phyloP scores from a whole-genome alignment of 2,329 filamentous ascomycete genomes.

The Hypocrella siamensis region DNA sequence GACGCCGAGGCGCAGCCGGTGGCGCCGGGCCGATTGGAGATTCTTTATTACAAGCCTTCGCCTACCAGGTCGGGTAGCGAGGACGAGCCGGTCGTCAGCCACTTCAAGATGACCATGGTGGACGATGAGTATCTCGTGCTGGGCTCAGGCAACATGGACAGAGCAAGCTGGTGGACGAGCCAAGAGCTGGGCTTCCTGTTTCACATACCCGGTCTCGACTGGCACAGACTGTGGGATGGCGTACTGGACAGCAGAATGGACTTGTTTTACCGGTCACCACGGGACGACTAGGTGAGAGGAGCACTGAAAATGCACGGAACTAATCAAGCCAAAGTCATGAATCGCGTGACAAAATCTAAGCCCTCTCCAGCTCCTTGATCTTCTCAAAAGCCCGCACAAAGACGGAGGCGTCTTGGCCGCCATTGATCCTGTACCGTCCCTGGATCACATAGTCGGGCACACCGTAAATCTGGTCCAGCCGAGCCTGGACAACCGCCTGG shows the following conservation, averaged over 20 bases:
- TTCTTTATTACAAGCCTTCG: slow-evolving; percentile 41
- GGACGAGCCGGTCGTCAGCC: slow-evolving; percentile 54
- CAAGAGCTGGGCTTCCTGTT: slow-evolving; percentile 63
- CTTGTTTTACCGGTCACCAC: slow-evolving; percentile 2
- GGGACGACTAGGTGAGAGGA: background rate
- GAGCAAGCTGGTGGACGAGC: slow-evolving; percentile 75
- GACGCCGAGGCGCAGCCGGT: slow-evolving; percentile 27
- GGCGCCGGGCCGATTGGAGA: slow-evolving; percentile 31
- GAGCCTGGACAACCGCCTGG: slow-evolving; percentile 11
- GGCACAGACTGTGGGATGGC: slow-evolving; percentile 21
- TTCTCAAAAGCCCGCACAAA: slow-evolving; percentile 52
- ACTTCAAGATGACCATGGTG: slow-evolving; percentile 63
- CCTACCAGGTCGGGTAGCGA: slow-evolving; percentile 11
- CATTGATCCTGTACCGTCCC: slow-evolving; percentile 47
- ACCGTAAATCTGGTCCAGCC: slow-evolving; percentile 32
- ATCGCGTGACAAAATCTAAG: slow-evolving; percentile 1
- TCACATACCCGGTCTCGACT: slow-evolving; percentile 23
- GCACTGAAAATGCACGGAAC: background rate
- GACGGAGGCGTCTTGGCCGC: slow-evolving; percentile 49
- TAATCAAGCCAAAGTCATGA: background rate
- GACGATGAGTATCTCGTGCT: slow-evolving; percentile 53
- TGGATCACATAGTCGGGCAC: slow-evolving; percentile 65
- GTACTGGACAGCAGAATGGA: slow-evolving; percentile 21
- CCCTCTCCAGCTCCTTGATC: slow-evolving; percentile 21
- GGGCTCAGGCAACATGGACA: slow-evolving; percentile 72